Percentiles rank a stretch among this genome's conserved stretches.
These are phyloP conservation scores for Papilionanthe hybrid DNA, from an alignment of 116 monocot genomes.

Conservation along the genomic window DNA sequence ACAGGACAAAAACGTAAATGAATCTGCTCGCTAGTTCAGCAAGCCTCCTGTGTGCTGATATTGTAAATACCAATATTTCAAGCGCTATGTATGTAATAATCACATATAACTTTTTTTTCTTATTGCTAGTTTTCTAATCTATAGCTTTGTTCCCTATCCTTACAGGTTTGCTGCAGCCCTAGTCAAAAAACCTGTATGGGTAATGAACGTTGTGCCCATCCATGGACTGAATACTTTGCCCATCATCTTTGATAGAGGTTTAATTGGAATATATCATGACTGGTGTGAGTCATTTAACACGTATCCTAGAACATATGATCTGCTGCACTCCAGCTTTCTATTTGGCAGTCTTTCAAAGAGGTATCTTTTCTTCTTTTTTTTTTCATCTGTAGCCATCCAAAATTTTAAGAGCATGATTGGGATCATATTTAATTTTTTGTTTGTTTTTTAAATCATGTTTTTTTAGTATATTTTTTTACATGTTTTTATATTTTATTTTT, in stretches of 20 bases:
- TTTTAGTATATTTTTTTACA: no score
- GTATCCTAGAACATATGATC: slow-evolving; percentile 91
- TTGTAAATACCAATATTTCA: no score
- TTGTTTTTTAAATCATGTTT: no score
- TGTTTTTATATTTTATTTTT: no score
- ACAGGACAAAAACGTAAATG: no score
- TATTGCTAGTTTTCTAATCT: not conserved
- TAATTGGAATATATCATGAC: slow-evolving; percentile 86
- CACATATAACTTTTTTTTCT: no score
- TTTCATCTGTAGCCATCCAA: no score
- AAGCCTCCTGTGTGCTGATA: no score
- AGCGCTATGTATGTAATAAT: no score
- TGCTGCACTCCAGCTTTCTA: slow-evolving; percentile 64
- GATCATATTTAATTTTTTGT: no score
- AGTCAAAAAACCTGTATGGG: slow-evolving; percentile 61
- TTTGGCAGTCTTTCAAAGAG: slow-evolving; percentile 52
- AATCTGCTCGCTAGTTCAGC: no score
- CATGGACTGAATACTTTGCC: slow-evolving; percentile 51
- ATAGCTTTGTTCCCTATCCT: not conserved
- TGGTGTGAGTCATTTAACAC: slow-evolving; percentile 95
- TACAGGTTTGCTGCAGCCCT: slow-evolving; percentile 87
- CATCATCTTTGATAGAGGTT: slow-evolving; percentile 60
- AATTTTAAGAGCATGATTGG: no score
- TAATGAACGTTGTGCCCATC: slow-evolving; percentile 73
- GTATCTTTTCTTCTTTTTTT: slow-evolving; percentile 20